Evolutionary conservation across 305 asterid species (phyloP).

Genomic region (Solanum hybrid): DNA sequence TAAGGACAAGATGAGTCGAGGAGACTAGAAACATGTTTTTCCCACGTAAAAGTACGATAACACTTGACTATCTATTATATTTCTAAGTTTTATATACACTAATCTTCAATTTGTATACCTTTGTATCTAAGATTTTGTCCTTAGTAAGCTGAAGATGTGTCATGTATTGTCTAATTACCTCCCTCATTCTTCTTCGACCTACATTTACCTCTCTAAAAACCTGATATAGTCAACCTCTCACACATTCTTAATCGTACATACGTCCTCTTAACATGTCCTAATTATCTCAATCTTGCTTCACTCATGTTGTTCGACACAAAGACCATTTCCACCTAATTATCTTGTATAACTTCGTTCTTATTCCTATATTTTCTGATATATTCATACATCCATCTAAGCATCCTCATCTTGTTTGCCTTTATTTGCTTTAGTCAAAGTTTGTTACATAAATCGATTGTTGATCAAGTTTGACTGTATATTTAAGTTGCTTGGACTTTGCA

Average conservation of each 20-base stretch:
- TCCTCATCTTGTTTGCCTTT: background rate
- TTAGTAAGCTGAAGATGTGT: background rate
- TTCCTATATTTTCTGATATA: background rate
- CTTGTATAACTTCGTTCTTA: background rate
- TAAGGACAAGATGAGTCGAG: background rate
- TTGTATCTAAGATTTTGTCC: background rate
- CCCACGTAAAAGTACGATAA: background rate
- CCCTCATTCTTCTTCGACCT: background rate
- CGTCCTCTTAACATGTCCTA: background rate
- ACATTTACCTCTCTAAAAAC: background rate
- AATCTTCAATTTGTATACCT: background rate
- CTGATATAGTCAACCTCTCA: background rate
- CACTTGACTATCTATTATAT: background rate
- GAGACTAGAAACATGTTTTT: background rate
- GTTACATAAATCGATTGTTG: background rate
- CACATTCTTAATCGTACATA: background rate
- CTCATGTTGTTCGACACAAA: fast-evolving
- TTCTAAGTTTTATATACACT: background rate
- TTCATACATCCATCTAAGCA: background rate
- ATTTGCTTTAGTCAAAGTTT: background rate
- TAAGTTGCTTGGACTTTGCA: background rate
- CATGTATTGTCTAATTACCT: background rate
- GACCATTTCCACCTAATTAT: background rate
- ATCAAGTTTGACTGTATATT: background rate
- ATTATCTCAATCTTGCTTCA: background rate